These are phyloP conservation scores for Aspergillus panamensis DNA, from an alignment of 495 filamentous ascomycete genomes.

Conservation along the genomic window DNA sequence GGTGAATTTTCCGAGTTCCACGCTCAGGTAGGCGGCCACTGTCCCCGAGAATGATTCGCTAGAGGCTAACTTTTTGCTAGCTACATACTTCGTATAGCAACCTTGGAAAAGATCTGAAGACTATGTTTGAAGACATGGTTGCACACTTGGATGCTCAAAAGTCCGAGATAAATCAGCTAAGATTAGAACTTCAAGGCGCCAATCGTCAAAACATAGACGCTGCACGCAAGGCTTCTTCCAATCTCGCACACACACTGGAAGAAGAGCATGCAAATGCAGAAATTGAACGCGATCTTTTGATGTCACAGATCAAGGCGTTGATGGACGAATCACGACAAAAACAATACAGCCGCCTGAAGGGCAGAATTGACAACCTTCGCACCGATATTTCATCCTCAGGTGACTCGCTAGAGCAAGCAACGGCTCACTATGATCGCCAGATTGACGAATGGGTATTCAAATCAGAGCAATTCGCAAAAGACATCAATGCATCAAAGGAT, in stretches of 20 bases:
- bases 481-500: slow-evolving; percentile 68
- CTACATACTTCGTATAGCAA: slow-evolving; percentile 81
- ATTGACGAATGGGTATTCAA: slow-evolving; percentile 74
- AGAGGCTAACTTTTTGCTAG: slow-evolving; percentile 33
- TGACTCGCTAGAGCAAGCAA: slow-evolving; percentile 58
- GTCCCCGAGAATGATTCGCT: neutral
- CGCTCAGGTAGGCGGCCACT: slow-evolving; percentile 49
- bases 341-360: slow-evolving; percentile 68
- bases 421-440: slow-evolving; percentile 60
- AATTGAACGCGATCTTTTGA: slow-evolving; percentile 66
- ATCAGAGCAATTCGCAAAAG: slow-evolving; percentile 65
- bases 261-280: slow-evolving; percentile 73
- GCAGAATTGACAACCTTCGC: slow-evolving; percentile 57
- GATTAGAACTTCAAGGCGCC: slow-evolving; percentile 65
- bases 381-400: slow-evolving; percentile 60
- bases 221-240: slow-evolving; percentile 59
- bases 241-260: slow-evolving; percentile 65
- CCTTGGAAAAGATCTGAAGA: slow-evolving; percentile 86
- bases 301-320: slow-evolving; percentile 70
- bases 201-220: slow-evolving; percentile 61
- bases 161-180: slow-evolving; percentile 66
- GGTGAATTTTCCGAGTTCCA: slow-evolving; percentile 81
- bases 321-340: slow-evolving; percentile 69
- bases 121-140: slow-evolving; percentile 74
- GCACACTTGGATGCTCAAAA: slow-evolving; percentile 73